Base-by-base conservation (phyloP, 306 rosid species). In the Prunus davidiana region DNA sequence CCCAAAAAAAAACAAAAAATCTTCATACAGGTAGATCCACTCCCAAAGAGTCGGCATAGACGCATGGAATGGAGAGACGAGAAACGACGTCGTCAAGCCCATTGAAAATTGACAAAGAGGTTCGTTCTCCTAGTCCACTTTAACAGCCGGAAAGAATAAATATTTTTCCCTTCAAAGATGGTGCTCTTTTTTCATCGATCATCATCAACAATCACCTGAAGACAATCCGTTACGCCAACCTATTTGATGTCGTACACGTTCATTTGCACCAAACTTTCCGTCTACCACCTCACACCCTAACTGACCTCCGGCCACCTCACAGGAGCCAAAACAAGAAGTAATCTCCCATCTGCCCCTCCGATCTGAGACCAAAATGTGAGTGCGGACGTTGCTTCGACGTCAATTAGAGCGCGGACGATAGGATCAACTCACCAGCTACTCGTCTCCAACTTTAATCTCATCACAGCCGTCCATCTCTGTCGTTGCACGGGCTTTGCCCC, bases 381-480 rank as follows among this genome's bases (percentile, higher is more conserved):
- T 3, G 3, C 66, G 52, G 52, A 41, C 12, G 9, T 49, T 30
- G 47, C 63, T 28, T 54, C 64, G 27, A 46, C 52, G 52, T 49
- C 4, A 49, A 49, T 49, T 49, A 46, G 32, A 20, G 24, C 19
- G 63, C 12, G 51, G 78, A 34, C 43, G 63, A 27, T 2, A 7
- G 27, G 57, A 57, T 77, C 75, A 24, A 20, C 11, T 6, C 47
- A 19, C n/a, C 45, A 27, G 49, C 67, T 25, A 15, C 54, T 25
- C 67, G 19, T 19, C 67, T 8, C 66, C 25, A 41, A 28, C 27
- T 5, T 8, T 2, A 16, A 20, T 68, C 46, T 22, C 49, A 68
- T 77, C 80, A 2, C 80, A 60, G 63, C 80, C 75, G 69, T 69
- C 47, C 75, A 14, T 27, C 25, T 1, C 20, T 61, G 0, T 22